Conservation (phyloP, 306 rosid species). For the Sphenostylis stenocarpa region DNA sequence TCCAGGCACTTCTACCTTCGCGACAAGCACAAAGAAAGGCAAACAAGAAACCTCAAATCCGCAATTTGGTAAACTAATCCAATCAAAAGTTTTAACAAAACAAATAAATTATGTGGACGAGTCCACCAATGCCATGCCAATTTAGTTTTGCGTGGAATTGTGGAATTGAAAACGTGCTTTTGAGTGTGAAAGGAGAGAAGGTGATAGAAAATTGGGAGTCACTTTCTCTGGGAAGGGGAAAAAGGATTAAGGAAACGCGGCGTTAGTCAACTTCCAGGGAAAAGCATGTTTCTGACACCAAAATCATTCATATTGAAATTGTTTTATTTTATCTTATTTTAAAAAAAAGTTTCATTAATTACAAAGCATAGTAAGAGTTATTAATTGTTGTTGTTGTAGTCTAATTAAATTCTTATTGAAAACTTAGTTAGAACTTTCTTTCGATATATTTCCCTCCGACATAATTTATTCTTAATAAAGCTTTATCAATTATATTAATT, state of each 20-base stretch:
- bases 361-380: too few species aligned
- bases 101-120: constrained; percentile 21
- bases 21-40: not conserved
- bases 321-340: too few species aligned
- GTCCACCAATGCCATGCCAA: constrained; percentile 1
- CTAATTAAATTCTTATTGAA: too few species aligned
- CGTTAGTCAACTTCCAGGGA: not conserved
- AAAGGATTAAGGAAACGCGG: not conserved
- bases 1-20: not conserved
- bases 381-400: too few species aligned
- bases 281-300: not conserved
- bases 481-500: too few species aligned
- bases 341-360: too few species aligned
- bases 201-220: not conserved
- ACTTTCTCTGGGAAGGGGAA: not conserved
- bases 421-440: too few species aligned
- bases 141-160: constrained; percentile 9
- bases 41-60: not conserved
- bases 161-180: constrained; percentile 1
- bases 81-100: constrained; percentile 2
- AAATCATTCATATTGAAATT: too few species aligned
- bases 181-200: not conserved
- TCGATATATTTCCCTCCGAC: too few species aligned
- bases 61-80: constrained; percentile 27
- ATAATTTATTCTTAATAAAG: too few species aligned